A percentile compares a stretch with the other conserved stretches of the same genome.
Evolutionary conservation across 495 filamentous ascomycete species (phyloP).

Genomic region (Talaromyces nanjingensis): DNA sequence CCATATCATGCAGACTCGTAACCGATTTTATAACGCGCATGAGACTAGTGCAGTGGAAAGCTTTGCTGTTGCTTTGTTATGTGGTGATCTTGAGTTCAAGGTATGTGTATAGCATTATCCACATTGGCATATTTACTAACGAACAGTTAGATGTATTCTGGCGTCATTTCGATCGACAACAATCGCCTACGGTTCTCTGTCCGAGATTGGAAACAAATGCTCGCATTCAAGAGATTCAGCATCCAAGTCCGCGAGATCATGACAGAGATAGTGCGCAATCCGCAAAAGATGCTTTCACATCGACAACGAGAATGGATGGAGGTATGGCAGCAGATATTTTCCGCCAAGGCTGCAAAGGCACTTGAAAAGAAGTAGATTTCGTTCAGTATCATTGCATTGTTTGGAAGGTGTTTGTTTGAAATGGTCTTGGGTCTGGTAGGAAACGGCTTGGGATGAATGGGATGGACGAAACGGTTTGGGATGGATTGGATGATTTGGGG

Average conservation of each 20-base stretch:
- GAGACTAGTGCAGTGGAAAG: slow-evolving; percentile 78
- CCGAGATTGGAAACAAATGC: slow-evolving; percentile 83
- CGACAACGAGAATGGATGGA: slow-evolving; percentile 71
- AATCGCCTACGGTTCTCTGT: slow-evolving; percentile 83
- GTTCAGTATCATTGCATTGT: neutral
- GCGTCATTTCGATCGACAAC: slow-evolving; percentile 76
- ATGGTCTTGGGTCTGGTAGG: neutral
- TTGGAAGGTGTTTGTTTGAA: neutral
- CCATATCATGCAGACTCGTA: slow-evolving; percentile 85
- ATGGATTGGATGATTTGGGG: neutral
- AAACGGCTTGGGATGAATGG: neutral
- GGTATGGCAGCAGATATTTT: slow-evolving; percentile 48
- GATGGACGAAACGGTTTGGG: neutral
- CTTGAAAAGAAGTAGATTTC: neutral
- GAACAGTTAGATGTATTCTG: slow-evolving; percentile 60
- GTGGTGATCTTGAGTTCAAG: slow-evolving; percentile 80
- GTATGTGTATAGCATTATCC: slow-evolving; percentile 22
- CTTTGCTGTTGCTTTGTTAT: slow-evolving; percentile 74
- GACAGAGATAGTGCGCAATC: slow-evolving; percentile 60
- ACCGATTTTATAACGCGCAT: slow-evolving; percentile 78
- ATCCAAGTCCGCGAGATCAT: slow-evolving; percentile 61
- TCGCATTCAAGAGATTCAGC: slow-evolving; percentile 74
- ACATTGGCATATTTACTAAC: neutral
- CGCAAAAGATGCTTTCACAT: slow-evolving; percentile 59
- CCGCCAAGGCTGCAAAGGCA: slow-evolving; percentile 2